Base-by-base conservation (phyloP, 2,329 filamentous ascomycete species). In the Zasmidium angulare region DNA sequence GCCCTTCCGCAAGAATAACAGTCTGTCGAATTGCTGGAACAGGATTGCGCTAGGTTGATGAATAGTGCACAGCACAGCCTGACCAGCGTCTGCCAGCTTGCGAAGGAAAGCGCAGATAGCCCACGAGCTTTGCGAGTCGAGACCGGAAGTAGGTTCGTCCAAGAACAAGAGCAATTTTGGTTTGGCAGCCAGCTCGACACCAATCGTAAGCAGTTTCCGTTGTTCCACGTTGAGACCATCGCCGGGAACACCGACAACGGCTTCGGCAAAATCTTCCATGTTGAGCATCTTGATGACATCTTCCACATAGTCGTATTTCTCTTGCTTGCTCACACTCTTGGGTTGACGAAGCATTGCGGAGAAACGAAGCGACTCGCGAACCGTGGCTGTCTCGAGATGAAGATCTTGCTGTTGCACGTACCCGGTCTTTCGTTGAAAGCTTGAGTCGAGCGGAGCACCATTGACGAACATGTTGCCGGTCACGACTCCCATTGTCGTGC, bases 391-490 rank as follows among this genome's bases (percentile, higher is more conserved):
- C 46, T 79, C 74, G 6, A 85, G 72, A 61, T 86, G 83, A 0
- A 86, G 72, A 73, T 90, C 86, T 71, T 89, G 85, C 59, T 89
- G 86, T 64, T 89, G 86, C 7, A 87, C 86, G 65, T 89, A 89
- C 0, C 86, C 86, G 0, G 84, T 87, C 69, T 86, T 86, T 6
- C 86, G 78, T 60, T 87, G 85, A 63, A 89, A 89, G 50, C 80
- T 83, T 4, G 75, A 74, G 62, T 85, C 82, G 0, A 82, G 77
- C 0, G 80, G 78, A 57, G 76, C 81, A 2, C 86, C 86, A 62
- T 88, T 85, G 11, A 89, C 85, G 12, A 88, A 74, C 82, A 88
- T 87, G 55, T 87, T 83, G 3, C 86, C 86, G 0, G 84, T 86
- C 10, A 89, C 81, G 1, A 88, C 82, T 12, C 86, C 86, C 68